A percentile compares a stretch with the other conserved stretches of the same genome.
These are phyloP conservation scores for Clitopilus passeckerianus DNA, from an alignment of 768 basidiomycete genomes.

Conservation along the genomic window DNA sequence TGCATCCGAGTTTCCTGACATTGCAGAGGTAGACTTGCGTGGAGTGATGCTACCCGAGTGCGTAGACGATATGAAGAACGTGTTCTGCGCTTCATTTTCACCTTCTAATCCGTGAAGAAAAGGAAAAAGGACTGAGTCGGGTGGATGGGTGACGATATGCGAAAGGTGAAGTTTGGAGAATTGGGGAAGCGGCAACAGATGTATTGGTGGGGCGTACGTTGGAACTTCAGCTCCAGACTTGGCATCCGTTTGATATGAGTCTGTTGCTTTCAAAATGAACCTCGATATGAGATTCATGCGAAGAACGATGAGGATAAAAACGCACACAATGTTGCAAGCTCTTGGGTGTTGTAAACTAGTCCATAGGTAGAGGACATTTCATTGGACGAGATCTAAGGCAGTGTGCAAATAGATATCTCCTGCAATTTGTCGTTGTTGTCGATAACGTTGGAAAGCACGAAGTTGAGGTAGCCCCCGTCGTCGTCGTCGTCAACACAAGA, in stretches of 20 bases:
- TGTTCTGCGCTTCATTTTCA: slow-evolving; percentile 72
- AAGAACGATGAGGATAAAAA: neutral
- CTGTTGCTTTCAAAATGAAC: neutral
- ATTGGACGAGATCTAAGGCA: neutral
- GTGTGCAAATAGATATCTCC: neutral
- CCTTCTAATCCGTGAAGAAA: slow-evolving; percentile 88
- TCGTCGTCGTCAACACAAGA: neutral
- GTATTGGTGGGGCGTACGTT: slow-evolving; percentile 10
- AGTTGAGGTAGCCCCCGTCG: neutral
- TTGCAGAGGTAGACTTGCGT: neutral
- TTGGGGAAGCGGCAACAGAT: slow-evolving; percentile 29
- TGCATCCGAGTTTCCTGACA: neutral
- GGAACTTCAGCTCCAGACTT: neutral
- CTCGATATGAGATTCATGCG: neutral
- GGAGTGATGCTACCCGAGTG: slow-evolving; percentile 2
- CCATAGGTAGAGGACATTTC: neutral
- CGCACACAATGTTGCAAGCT: neutral
- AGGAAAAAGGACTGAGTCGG: slow-evolving; percentile 80
- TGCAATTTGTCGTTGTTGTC: neutral
- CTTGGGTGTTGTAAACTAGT: neutral
- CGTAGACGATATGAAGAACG: slow-evolving; percentile 50
- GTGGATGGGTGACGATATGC: slow-evolving; percentile 67
- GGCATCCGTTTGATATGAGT: neutral
- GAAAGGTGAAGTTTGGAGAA: slow-evolving; percentile 60
- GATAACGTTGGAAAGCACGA: neutral